These are phyloP conservation scores for Mycena belliarum DNA, from an alignment of 768 basidiomycete species.

Conservation along the genomic window DNA sequence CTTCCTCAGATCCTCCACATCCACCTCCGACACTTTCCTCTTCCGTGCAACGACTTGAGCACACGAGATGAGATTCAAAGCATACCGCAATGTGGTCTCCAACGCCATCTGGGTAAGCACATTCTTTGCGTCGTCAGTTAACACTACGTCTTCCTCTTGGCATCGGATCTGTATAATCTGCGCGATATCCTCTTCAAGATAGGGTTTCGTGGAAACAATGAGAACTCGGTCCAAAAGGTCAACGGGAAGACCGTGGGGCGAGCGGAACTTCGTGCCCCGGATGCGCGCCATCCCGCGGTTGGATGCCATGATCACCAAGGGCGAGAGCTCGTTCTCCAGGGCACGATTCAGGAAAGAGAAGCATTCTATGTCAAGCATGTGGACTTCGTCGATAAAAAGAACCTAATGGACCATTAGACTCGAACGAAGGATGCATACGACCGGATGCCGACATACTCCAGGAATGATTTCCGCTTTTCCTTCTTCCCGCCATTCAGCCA, in stretches of 20 bases:
- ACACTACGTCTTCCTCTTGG: slow-evolving; percentile 92
- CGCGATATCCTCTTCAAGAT: slow-evolving; percentile 78
- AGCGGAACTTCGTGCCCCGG: slow-evolving; percentile 91
- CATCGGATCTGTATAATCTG: slow-evolving; percentile 96
- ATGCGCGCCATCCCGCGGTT: slow-evolving; percentile 95
- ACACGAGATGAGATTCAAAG: slow-evolving; percentile 93
- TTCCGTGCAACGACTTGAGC: slow-evolving; percentile 84
- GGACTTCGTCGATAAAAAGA: slow-evolving; percentile 98
- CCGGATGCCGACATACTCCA: slow-evolving; percentile 63
- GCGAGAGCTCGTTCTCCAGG: slow-evolving; percentile 89
- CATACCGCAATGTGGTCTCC: slow-evolving; percentile 90
- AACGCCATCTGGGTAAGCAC: slow-evolving; percentile 89
- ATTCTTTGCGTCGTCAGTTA: slow-evolving; percentile 68
- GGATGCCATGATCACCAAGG: slow-evolving; percentile 97
- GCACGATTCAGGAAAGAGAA: slow-evolving; percentile 98
- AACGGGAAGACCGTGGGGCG: slow-evolving; percentile 92
- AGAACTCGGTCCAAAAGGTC: slow-evolving; percentile 94
- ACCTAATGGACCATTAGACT: slow-evolving; percentile 51
- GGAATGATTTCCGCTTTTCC: slow-evolving; percentile 98
- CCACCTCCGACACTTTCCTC: slow-evolving; percentile 79
- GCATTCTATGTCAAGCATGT: slow-evolving; percentile 99
- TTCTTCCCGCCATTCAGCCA: slow-evolving; percentile 97
- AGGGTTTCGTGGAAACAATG: slow-evolving; percentile 92
- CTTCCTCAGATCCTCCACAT: slow-evolving; percentile 79
- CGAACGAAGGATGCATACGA: neutral